Conservation (phyloP, 345 rosid species). For the Rhizophora mangle region DNA sequence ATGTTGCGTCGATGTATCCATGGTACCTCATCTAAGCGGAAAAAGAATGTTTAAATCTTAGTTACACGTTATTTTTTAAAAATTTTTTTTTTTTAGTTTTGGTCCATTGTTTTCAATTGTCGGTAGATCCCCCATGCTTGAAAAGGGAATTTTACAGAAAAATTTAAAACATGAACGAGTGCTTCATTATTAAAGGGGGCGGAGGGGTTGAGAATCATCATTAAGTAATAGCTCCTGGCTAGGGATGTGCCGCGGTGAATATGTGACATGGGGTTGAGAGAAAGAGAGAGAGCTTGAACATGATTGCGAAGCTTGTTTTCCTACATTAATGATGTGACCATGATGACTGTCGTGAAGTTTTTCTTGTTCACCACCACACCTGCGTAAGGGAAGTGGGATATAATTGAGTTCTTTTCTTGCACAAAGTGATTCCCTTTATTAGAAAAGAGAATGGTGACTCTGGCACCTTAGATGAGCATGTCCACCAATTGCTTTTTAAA, state of each 20-base stretch:
- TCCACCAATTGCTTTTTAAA: not conserved
- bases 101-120: not conserved
- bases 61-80: no score
- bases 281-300: not conserved
- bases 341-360: not conserved
- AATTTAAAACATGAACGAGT: not conserved
- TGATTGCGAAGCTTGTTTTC: slow-evolving; percentile 10
- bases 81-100: no score
- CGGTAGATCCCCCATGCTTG: not conserved
- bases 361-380: not conserved
- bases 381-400: not conserved
- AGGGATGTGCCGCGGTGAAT: not conserved
- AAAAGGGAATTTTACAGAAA: not conserved
- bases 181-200: not conserved
- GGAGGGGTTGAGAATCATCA: not conserved
- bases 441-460: not conserved
- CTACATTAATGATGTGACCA: slow-evolving; percentile 7
- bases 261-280: not conserved
- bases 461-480: slow-evolving; percentile 2
- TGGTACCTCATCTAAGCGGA: no score
- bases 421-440: not conserved
- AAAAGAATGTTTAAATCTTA: no score
- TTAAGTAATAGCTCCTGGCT: not conserved
- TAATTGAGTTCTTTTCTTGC: not conserved
- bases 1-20: no score